Evolutionary conservation across 1,139 yeast genomes (phyloP).

Genomic region (Pichia sp.): DNA sequence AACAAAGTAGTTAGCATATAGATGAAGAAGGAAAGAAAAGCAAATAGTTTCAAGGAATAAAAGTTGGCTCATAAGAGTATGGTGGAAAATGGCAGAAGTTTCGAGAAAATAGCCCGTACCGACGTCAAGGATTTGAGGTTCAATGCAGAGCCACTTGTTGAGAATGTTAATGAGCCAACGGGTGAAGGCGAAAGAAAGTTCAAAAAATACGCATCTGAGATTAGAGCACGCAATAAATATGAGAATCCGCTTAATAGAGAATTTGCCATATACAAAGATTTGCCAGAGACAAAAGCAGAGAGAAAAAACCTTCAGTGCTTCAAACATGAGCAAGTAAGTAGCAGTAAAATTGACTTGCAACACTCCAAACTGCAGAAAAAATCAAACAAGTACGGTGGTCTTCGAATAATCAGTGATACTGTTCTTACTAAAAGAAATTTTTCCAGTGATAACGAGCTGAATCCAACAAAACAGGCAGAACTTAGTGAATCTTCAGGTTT

Average conservation of each 20-base stretch:
- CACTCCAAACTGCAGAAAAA: neutral
- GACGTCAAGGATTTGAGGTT: neutral
- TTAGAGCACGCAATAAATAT: too few species aligned
- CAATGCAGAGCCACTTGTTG: neutral
- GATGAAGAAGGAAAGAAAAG: too few species aligned
- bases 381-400: neutral
- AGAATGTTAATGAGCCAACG: neutral
- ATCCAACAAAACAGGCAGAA: neutral
- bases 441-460: slow-evolving; percentile 7
- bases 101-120: neutral
- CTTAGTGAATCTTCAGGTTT: neutral
- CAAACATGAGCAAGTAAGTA: too few species aligned
- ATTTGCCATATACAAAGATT: too few species aligned
- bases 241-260: too few species aligned
- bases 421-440: slow-evolving; percentile 2
- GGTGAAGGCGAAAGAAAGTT: neutral
- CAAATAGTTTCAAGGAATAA: too few species aligned
- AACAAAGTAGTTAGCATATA: neutral
- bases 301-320: too few species aligned
- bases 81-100: neutral
- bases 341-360: neutral
- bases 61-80: neutral
- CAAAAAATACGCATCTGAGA: too few species aligned
- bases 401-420: slow-evolving; percentile 7
- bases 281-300: too few species aligned